Evolutionary conservation across 2,329 filamentous ascomycete genomes (phyloP).

Genomic region (Berkeleyomyces basicola): DNA sequence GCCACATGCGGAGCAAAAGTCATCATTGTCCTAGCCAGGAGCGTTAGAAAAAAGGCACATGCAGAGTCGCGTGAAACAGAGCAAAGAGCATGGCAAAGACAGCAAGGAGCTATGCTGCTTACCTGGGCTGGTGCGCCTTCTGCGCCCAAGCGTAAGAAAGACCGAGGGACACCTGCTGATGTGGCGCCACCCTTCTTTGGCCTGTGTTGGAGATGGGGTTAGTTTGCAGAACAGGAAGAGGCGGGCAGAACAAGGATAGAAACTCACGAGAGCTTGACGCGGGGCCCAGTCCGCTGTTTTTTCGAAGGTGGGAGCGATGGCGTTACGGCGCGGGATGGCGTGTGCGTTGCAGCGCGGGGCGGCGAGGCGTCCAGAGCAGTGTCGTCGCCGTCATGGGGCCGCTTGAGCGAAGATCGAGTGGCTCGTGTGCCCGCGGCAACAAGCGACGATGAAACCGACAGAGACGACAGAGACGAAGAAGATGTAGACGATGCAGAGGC

Average conservation of each 20-base stretch:
- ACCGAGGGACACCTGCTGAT: slow-evolving; percentile 50
- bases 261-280: slow-evolving; percentile 55
- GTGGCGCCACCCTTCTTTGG: slow-evolving; percentile 60
- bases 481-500: neutral
- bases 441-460: neutral
- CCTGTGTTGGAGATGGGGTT: slow-evolving; percentile 25
- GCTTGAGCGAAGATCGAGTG: slow-evolving; percentile 31
- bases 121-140: slow-evolving; percentile 29
- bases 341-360: slow-evolving; percentile 29
- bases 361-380: slow-evolving; percentile 31
- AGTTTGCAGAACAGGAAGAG: slow-evolving; percentile 1
- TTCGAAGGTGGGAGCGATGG: slow-evolving; percentile 40
- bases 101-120: slow-evolving; percentile 19
- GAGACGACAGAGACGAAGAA: slow-evolving; percentile 1
- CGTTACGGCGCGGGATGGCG: slow-evolving; percentile 43
- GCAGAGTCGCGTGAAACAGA: neutral
- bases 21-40: slow-evolving; percentile 54
- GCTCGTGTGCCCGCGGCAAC: neutral
- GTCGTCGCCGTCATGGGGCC: slow-evolving; percentile 38
- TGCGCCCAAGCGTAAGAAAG: slow-evolving; percentile 27
- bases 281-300: slow-evolving; percentile 43
- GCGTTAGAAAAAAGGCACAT: neutral
- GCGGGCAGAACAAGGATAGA: slow-evolving; percentile 15
- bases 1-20: slow-evolving; percentile 75
- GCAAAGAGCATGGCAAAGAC: neutral